Evolutionary conservation across 1,284 basidiomycete species (phyloP), one percentile per base, ranked within the genome.

Genomic region (Psilocybe mexicana): DNA sequence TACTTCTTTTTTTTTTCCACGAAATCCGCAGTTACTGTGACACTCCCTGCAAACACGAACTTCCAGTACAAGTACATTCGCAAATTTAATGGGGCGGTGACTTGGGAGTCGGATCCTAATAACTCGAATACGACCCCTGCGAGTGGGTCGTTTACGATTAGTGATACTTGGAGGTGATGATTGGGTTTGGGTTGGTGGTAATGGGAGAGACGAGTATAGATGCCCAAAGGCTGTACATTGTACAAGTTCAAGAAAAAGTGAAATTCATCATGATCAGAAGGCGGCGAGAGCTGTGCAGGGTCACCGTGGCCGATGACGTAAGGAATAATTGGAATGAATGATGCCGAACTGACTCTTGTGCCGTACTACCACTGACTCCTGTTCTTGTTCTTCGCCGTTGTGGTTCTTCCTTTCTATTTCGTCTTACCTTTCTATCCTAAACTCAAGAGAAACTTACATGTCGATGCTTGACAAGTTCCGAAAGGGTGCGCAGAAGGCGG

Each of bases 391-490:
- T 23, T 18, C 18, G 18, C 1, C 18, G 18, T 18, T 18, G 18
- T 18, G 18, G 18, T 18, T 18, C 18, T 18, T 18, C 18, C 18
- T 18, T 18, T 18, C 18, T 18, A 6, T n/a, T 40, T 49, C 3
- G 36, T 43, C 30, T 36, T 26, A 10, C 14, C 33, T 26, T 43
- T 26, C 40, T 23, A 36, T 43, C 28, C 40, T 43, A 10, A 12
- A 48, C 36, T 26, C 45, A 1, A 33, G 30, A 8, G 8, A 33
- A 33, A 4, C 23, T n/a, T 36, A 12, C 42, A 77, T 79, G 76
- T 76, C 75, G n/a, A 70, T 93, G 75, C 76, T 95, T 58, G 87
- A 92, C 71, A 93, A 92, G 72, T 91, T 95, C 77, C 84, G 79
- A 61, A 79, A 78, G 56, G 91, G 91, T 2, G 93, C 93, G 0